phyloP scores from a whole-genome alignment of 164 flowering plant genomes.

The Liriodendron chinense region DNA sequence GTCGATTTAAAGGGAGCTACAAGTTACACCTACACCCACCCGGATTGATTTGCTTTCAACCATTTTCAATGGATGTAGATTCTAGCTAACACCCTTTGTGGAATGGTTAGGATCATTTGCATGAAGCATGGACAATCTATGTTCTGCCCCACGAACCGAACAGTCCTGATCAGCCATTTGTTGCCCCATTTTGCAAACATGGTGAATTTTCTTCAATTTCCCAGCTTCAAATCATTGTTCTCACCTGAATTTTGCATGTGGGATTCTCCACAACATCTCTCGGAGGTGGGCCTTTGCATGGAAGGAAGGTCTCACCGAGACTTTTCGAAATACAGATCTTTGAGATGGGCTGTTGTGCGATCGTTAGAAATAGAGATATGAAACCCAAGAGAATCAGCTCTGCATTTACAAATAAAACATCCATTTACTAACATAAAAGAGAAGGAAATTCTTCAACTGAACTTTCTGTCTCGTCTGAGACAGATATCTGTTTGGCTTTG shows the following conservation, averaged over 20 bases:
- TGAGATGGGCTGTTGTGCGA: conserved; percentile 36
- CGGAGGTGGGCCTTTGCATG: conserved; percentile 28
- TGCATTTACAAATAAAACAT: conserved; percentile 18
- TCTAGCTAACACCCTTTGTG: too few species aligned
- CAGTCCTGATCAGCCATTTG: too few species aligned
- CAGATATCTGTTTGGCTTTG: not conserved
- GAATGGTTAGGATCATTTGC: too few species aligned
- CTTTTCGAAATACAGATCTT: conserved; percentile 48
- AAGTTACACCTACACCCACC: not conserved
- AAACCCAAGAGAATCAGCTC: conserved; percentile 70
- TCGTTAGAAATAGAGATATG: conserved; percentile 49
- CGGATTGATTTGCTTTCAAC: too few species aligned
- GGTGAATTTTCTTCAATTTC: not conserved
- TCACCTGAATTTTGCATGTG: conserved; percentile 36
- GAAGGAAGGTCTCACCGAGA: conserved; percentile 40
- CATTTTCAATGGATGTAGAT: too few species aligned
- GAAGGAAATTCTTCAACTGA: not conserved
- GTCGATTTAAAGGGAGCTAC: too few species aligned
- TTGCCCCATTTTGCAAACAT: not conserved
- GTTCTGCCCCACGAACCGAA: too few species aligned
- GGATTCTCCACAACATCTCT: conserved; percentile 37
- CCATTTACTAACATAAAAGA: not conserved
- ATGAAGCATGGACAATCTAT: too few species aligned
- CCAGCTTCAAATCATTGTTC: not conserved
- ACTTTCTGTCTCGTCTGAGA: not conserved